phyloP scores from a whole-genome alignment of 2,329 filamentous ascomycete genomes.

The Erysiphe neolycopersici region DNA sequence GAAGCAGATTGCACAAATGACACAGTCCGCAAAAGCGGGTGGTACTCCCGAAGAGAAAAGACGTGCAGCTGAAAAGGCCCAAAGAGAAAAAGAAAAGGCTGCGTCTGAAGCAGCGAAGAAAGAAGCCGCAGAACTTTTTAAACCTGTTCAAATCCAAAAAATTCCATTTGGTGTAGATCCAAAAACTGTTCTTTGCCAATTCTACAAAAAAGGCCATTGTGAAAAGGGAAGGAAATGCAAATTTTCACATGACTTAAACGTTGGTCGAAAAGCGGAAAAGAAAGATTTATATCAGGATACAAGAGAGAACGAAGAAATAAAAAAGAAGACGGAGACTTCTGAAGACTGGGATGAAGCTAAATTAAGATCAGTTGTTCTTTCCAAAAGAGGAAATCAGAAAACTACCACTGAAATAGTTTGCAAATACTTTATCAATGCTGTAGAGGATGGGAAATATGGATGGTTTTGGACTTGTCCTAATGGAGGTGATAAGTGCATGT shows the following conservation, averaged over 20 bases:
- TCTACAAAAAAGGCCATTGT: conserved; percentile 90
- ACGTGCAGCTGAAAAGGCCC: conserved; percentile 39
- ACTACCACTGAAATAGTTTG: conserved; percentile 96
- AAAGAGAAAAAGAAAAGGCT: conserved; percentile 64
- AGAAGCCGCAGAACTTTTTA: conserved; percentile 58
- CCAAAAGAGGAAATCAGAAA: conserved; percentile 90
- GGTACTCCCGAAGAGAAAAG: conserved; percentile 72
- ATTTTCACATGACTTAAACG: conserved; percentile 71
- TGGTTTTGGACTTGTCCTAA: conserved; percentile 99
- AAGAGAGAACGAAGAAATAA: conserved; percentile 43
- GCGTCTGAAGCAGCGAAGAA: conserved; percentile 64
- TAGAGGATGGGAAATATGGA: conserved; percentile 95
- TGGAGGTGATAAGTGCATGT: conserved; percentile 94
- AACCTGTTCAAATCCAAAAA: conserved; percentile 88
- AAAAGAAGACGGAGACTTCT: conserved; percentile 76
- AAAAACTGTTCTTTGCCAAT: conserved; percentile 89
- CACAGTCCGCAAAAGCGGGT: conserved; percentile 42
- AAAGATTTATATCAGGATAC: conserved; percentile 72
- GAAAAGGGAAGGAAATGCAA: conserved; percentile 98
- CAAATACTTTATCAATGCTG: conserved; percentile 93
- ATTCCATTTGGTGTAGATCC: conserved; percentile 94
- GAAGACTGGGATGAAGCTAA: conserved; percentile 97
- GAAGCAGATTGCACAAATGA: conserved; percentile 68
- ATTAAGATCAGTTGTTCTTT: conserved; percentile 65
- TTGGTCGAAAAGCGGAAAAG: conserved; percentile 85